These are phyloP conservation scores for Cadophora luteo-olivacea DNA, from an alignment of 2,329 filamentous ascomycete species.

Conservation along the genomic window DNA sequence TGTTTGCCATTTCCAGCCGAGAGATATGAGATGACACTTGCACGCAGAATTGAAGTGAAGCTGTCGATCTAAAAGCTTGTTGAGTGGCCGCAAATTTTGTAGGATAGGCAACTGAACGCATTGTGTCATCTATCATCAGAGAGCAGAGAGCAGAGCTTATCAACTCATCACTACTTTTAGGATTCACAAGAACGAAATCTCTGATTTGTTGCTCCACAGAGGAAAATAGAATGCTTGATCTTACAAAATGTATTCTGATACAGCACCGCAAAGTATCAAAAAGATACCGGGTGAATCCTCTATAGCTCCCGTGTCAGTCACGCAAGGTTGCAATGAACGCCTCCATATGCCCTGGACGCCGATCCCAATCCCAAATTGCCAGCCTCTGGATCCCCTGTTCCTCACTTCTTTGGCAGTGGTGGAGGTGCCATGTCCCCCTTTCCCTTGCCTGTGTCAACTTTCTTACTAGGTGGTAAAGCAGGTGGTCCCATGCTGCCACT, in stretches of 20 bases:
- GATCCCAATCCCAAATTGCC: not conserved
- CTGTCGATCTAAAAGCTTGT: not conserved
- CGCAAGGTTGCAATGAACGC: conserved; percentile 2
- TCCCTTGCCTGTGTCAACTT: conserved; percentile 65
- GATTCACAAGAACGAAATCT: not conserved
- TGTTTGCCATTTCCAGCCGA: not conserved
- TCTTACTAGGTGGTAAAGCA: conserved; percentile 68
- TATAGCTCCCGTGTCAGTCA: not conserved
- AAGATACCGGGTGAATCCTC: not conserved
- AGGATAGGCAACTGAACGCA: not conserved
- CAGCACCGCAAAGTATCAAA: conserved; percentile 7
- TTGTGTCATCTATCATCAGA: too few species aligned
- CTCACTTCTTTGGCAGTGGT: conserved; percentile 39
- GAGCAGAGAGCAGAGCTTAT: not conserved
- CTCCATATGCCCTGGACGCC: conserved; percentile 16
- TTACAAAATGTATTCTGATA: conserved; percentile 4
- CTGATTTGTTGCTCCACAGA: not conserved
- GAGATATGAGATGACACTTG: not conserved
- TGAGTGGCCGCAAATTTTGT: not conserved
- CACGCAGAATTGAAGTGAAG: not conserved
- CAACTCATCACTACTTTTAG: too few species aligned
- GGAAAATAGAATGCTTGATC: not conserved
- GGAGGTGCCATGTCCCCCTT: conserved; percentile 53
- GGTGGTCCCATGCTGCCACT: conserved; percentile 78
- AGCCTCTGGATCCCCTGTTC: not conserved